Evolutionary conservation across 2,329 filamentous ascomycete species (phyloP).

Genomic region (Cordyceps cateniannulata): DNA sequence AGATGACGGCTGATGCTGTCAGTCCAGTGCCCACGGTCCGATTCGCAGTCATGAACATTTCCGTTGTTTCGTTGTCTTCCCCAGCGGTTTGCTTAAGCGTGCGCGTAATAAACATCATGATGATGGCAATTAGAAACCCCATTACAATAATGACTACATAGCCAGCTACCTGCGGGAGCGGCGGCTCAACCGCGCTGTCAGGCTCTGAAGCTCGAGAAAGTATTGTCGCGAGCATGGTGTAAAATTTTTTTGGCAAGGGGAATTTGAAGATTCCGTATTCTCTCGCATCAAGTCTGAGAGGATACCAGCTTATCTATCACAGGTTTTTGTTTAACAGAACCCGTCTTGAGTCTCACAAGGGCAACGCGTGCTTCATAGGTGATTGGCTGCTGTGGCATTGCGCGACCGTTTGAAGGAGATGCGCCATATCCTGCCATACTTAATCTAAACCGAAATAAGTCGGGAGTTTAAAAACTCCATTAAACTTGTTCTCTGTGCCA

Average conservation of each 20-base stretch:
- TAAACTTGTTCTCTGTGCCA: background rate
- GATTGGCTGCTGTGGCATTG: conserved; percentile 1
- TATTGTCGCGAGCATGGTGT: background rate
- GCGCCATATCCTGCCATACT: background rate
- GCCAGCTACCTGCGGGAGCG: conserved; percentile 23
- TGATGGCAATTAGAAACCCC: conserved; percentile 28
- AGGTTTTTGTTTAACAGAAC: background rate
- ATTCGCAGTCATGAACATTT: conserved; percentile 52
- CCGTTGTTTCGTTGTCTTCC: conserved; percentile 46
- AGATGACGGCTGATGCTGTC: conserved; percentile 47
- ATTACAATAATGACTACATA: conserved; percentile 29
- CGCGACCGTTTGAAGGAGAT: background rate
- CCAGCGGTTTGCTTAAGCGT: conserved; percentile 41
- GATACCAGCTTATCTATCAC: background rate
- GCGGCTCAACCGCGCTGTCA: conserved; percentile 12
- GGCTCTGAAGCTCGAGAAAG: background rate
- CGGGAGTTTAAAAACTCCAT: background rate
- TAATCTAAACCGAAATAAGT: background rate
- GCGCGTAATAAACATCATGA: conserved; percentile 40
- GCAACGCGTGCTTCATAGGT: background rate
- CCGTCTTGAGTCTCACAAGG: background rate
- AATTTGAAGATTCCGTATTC: too few species aligned
- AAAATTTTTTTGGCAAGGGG: background rate
- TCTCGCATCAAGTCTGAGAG: background rate
- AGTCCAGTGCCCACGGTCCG: conserved; percentile 43